These are phyloP conservation scores for Phytophthora hibernalis DNA, from an alignment of 352 stramenopile species.

Conservation along the genomic window DNA sequence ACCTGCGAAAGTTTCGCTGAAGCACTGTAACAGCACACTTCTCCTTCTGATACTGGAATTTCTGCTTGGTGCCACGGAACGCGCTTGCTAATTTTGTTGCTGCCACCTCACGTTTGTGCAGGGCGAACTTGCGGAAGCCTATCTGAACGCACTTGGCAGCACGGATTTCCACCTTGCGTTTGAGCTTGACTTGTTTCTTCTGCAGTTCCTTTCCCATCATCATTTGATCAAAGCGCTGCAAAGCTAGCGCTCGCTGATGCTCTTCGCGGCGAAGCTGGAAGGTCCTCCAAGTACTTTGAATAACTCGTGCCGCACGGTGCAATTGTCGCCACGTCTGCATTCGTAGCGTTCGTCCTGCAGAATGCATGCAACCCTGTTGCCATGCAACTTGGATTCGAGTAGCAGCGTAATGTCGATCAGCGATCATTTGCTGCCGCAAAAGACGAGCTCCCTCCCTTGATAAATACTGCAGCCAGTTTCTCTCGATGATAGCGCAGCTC, in stretches of 20 bases:
- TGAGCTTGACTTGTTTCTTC: conserved; percentile 24
- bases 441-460: conserved; percentile 42
- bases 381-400: conserved; percentile 45
- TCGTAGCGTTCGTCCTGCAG: conserved; percentile 13
- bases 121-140: conserved; percentile 34
- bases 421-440: conserved; percentile 44
- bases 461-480: conserved; percentile 46
- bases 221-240: conserved; percentile 47
- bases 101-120: conserved; percentile 25
- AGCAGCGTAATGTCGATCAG: conserved; percentile 34
- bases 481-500: conserved; percentile 49
- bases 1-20: conserved; percentile 52
- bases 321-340: conserved; percentile 22
- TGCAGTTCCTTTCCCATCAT: conserved; percentile 43
- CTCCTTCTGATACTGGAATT: conserved; percentile 27
- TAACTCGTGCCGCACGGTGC: conserved; percentile 24
- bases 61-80: conserved; percentile 37
- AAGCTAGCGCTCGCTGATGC: conserved; percentile 31
- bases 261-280: conserved; percentile 27
- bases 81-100: conserved; percentile 43
- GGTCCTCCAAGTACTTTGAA: conserved; percentile 34
- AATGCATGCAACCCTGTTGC: conserved; percentile 13
- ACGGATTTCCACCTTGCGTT: conserved; percentile 40
- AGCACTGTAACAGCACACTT: conserved; percentile 32
- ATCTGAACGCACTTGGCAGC: conserved; percentile 41